Percentiles rank a stretch among this genome's conserved stretches.
Conservation (phyloP, 2,329 filamentous ascomycete genomes). For the Rutstroemia sp. region DNA sequence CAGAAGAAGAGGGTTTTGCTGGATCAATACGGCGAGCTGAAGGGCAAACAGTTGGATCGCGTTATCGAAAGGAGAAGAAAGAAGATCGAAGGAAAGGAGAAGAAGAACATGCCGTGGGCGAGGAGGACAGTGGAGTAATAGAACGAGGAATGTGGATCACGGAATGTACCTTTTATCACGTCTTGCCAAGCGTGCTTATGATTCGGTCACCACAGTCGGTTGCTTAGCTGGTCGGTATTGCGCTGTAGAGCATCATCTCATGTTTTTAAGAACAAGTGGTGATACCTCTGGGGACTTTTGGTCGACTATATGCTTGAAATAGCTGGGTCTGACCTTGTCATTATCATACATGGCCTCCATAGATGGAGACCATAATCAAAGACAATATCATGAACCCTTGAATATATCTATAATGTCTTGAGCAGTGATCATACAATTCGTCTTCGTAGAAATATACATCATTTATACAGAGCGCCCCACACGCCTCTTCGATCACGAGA, state of each 20-base stretch:
- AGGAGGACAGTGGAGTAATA: slow-evolving; percentile 35
- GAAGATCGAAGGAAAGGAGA: slow-evolving; percentile 82
- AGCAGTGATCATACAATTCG: neutral
- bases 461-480: neutral
- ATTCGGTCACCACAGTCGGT: too few species aligned
- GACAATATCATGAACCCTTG: neutral
- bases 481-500: slow-evolving; percentile 2
- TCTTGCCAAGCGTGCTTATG: neutral
- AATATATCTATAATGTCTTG: neutral
- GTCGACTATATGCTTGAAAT: too few species aligned
- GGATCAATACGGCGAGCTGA: slow-evolving; percentile 76
- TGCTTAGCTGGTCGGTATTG: too few species aligned
- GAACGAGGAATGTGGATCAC: neutral
- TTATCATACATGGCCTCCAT: too few species aligned
- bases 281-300: too few species aligned
- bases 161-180: neutral
- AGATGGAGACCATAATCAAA: too few species aligned
- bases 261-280: too few species aligned
- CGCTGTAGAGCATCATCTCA: too few species aligned
- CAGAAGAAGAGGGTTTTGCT: slow-evolving; percentile 79
- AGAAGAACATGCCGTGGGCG: slow-evolving; percentile 60
- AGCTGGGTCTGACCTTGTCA: too few species aligned
- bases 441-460: neutral
- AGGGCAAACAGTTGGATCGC: slow-evolving; percentile 74
- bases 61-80: slow-evolving; percentile 82